These are phyloP conservation scores for Tuber calosporum DNA, from an alignment of 495 filamentous ascomycete species.

Conservation along the genomic window DNA sequence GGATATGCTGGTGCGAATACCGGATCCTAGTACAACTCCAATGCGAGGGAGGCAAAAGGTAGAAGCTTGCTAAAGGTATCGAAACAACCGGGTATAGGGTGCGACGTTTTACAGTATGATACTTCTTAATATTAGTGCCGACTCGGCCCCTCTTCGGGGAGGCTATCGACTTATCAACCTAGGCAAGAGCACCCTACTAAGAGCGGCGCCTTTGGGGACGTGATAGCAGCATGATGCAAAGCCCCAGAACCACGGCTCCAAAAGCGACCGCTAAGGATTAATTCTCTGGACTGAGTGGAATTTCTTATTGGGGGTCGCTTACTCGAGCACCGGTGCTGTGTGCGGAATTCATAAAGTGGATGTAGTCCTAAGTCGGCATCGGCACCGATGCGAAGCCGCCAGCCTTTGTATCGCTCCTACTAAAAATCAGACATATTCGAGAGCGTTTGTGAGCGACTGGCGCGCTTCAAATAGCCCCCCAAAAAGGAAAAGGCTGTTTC, in stretches of 20 bases:
- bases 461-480: neutral
- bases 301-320: neutral
- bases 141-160: neutral
- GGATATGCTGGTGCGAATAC: neutral
- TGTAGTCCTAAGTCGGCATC: neutral
- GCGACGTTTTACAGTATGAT: too few species aligned
- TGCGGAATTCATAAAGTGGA: neutral
- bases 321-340: neutral
- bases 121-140: neutral
- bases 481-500: neutral
- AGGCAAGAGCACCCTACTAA: neutral
- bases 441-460: neutral
- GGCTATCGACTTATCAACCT: neutral
- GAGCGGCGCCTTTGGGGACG: neutral
- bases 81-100: too few species aligned
- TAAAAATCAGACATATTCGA: neutral
- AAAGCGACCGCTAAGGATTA: too few species aligned
- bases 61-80: neutral
- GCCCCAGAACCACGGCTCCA: neutral
- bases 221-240: neutral
- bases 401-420: neutral
- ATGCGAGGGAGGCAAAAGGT: too few species aligned
- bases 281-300: too few species aligned
- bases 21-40: too few species aligned
- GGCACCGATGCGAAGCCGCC: neutral